Percentiles rank a stretch among this genome's conserved stretches.
Evolutionary conservation across 106 monocot genomes (phyloP).

Genomic region (Amphibolis antarctica): DNA sequence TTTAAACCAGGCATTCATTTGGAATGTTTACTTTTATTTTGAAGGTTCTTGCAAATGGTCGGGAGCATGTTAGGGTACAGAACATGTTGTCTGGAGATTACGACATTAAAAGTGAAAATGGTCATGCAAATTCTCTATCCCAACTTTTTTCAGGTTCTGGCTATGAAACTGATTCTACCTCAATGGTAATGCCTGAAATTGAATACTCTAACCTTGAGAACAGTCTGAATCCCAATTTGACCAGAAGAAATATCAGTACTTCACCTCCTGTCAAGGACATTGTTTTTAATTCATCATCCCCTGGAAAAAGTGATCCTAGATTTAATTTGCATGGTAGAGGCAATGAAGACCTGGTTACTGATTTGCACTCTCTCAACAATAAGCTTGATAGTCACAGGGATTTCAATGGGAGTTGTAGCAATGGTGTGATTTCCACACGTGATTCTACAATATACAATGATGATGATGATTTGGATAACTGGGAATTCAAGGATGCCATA

Average conservation of each 20-base stretch:
- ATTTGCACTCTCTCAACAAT: neutral
- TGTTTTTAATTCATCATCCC: neutral
- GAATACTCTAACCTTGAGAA: neutral
- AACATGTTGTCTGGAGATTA: neutral
- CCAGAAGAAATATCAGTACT: neutral
- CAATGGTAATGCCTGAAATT: neutral
- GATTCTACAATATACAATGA: neutral
- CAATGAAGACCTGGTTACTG: neutral
- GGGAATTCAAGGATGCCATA: constrained; percentile 10
- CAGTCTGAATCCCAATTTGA: neutral
- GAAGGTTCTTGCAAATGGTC: constrained; percentile 1
- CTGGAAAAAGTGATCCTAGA: neutral
- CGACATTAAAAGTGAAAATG: neutral
- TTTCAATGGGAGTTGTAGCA: neutral
- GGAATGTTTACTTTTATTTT: neutral
- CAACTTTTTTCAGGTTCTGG: neutral
- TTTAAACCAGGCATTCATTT: neutral
- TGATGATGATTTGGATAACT: neutral
- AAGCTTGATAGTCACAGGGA: neutral
- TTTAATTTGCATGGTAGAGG: neutral
- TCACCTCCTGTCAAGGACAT: constrained; percentile 1
- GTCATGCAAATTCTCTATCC: neutral
- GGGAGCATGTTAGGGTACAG: neutral
- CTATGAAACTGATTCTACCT: neutral
- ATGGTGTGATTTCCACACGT: neutral